Conservation (phyloP, 202 grass and related monocot genomes). For the Brachypodium distachyon region DNA sequence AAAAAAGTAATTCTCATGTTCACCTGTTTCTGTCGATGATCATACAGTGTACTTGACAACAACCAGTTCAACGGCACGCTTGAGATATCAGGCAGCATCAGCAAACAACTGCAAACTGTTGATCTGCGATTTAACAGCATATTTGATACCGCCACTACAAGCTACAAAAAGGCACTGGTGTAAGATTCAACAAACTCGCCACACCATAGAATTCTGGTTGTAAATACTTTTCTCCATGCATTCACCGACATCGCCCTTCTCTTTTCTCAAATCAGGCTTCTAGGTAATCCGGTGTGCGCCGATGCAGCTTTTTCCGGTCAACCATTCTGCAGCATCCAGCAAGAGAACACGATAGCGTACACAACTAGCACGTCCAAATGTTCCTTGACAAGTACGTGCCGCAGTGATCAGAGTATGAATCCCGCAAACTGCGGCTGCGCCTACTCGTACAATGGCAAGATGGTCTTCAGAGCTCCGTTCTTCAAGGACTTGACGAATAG, state of each 20-base stretch:
- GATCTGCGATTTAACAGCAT: constrained; percentile 44
- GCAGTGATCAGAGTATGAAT: constrained; percentile 27
- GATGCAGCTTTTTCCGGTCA: not conserved
- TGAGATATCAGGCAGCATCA: constrained; percentile 41
- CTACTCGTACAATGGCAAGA: constrained; percentile 53
- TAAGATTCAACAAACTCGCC: constrained; percentile 29
- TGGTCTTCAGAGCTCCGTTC: constrained; percentile 65
- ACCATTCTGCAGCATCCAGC: constrained; percentile 33
- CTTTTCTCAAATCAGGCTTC: constrained; percentile 30
- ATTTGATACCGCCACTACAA: not conserved
- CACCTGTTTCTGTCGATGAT: not conserved
- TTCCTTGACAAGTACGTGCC: not conserved
- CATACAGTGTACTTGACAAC: constrained; percentile 44
- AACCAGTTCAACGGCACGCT: constrained; percentile 43
- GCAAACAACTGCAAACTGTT: constrained; percentile 30
- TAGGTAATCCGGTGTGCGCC: constrained; percentile 39
- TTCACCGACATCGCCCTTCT: not conserved
- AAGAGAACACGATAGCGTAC: constrained; percentile 22
- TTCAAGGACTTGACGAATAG: constrained; percentile 46
- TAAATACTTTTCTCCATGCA: not conserved
- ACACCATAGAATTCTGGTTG: not conserved
- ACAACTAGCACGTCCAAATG: constrained; percentile 49
- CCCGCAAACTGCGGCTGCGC: constrained; percentile 60
- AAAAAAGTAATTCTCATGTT: not conserved
- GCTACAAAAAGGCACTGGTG: constrained; percentile 50